Conservation (phyloP, 2,329 filamentous ascomycete genomes). For the Arachnopeziza araneosa region DNA sequence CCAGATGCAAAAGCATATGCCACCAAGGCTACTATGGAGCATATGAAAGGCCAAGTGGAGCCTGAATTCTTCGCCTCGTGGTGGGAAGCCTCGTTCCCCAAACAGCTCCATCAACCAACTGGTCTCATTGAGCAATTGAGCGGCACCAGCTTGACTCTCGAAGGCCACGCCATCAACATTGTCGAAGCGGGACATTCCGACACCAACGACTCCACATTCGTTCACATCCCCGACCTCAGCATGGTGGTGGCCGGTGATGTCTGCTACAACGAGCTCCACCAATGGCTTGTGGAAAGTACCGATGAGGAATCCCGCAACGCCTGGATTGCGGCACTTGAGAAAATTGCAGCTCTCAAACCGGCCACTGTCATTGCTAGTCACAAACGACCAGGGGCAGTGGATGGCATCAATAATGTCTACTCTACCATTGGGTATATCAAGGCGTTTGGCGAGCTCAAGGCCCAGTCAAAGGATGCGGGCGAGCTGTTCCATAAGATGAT, state of each 20-base stretch:
- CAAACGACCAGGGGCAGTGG: slow-evolving; percentile 20
- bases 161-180: not conserved
- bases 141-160: not conserved
- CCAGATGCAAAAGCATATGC: slow-evolving; percentile 22
- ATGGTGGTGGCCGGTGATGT: slow-evolving; percentile 32
- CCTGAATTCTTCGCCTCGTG: not conserved
- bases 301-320: slow-evolving; percentile 23
- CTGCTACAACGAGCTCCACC: slow-evolving; percentile 32
- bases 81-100: not conserved
- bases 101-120: not conserved
- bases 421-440: slow-evolving; percentile 25
- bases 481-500: not conserved
- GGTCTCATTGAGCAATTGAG: not conserved
- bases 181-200: slow-evolving; percentile 28
- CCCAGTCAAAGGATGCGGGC: not conserved
- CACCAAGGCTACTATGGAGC: slow-evolving; percentile 12
- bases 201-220: slow-evolving; percentile 27
- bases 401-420: slow-evolving; percentile 23
- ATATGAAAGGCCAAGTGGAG: slow-evolving; percentile 4
- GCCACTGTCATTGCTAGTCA: slow-evolving; percentile 29
- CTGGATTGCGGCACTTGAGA: slow-evolving; percentile 30
- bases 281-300: slow-evolving; percentile 30
- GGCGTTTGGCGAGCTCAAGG: not conserved
- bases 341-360: slow-evolving; percentile 27
- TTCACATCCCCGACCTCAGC: slow-evolving; percentile 27